phyloP scores from a whole-genome alignment of 176 grass and related monocot species.

The Secale cereale region DNA sequence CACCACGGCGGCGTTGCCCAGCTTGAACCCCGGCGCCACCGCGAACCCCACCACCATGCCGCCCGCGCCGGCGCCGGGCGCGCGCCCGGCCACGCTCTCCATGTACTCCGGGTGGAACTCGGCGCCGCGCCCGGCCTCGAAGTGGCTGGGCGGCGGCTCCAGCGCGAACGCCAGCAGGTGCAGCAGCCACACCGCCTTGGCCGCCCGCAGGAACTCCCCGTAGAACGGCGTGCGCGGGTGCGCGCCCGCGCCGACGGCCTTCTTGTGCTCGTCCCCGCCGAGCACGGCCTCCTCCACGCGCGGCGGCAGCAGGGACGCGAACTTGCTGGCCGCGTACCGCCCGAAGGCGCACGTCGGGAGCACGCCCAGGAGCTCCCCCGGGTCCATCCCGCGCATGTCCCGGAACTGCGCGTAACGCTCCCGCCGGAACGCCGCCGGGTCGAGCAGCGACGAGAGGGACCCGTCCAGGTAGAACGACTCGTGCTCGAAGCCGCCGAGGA shows the following conservation, averaged over 20 bases:
- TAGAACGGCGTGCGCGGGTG: conserved; percentile 94
- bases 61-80: conserved; percentile 11
- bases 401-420: conserved; percentile 72
- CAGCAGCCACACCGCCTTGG: conserved; percentile 96
- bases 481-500: conserved; percentile 90
- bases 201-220: conserved; percentile 68
- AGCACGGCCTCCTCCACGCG: conserved; percentile 70
- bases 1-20: conserved; percentile 62
- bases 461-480: conserved; percentile 98
- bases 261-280: conserved; percentile 49
- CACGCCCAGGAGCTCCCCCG: conserved; percentile 77
- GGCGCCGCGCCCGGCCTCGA: conserved; percentile 72
- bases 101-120: conserved; percentile 91
- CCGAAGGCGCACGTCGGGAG: conserved; percentile 86
- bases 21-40: conserved; percentile 73
- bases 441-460: conserved; percentile 84
- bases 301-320: conserved; percentile 40
- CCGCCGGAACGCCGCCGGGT: conserved; percentile 70
- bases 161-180: conserved; percentile 92
- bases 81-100: conserved; percentile 61
- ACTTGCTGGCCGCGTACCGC: conserved; percentile 72
- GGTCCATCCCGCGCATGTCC: conserved; percentile 97
- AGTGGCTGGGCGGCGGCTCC: conserved; percentile 81
- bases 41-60: conserved; percentile 78
- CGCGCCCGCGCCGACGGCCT: conserved; percentile 35